Base-by-base conservation (phyloP, 345 rosid species). In the Boechera divaricarpa region DNA sequence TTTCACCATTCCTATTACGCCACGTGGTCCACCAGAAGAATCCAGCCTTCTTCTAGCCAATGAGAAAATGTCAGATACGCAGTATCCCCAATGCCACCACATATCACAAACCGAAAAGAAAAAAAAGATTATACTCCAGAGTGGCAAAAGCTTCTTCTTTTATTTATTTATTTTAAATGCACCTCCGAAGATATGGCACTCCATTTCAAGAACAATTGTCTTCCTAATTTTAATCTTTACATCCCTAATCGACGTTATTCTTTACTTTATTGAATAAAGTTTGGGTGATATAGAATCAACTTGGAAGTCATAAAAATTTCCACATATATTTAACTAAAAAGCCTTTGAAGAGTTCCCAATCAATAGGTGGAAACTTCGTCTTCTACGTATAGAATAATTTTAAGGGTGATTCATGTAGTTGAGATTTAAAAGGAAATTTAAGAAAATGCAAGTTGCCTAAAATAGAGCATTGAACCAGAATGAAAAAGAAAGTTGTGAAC, bases 121-220 rank as follows among this genome's bases (percentile, higher is more conserved):
- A n/a, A 28, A 13, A 11, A n/a, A 52, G 38, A 71, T 73, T 48
- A 67, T 7, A 64, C 70, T 53, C 69, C 78, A 78, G 73, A 67
- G 74, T 72, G 73, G 72, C 81, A 38, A 72, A 78, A 78, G 63
- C 73, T 72, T 72, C 54, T 58, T 49, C 28, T 38, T 68, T 45
- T 15, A 0, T 55, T 39, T 9, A 2, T 67, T 62, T 10, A 3
- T 7, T 24, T 21, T 11, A 10, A 66, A 16, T 59, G 67, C 61
- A 61, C 16, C 61, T 70, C 52, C 59, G 26, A 35, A 55, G 65
- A 70, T 63, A 77, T 64, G 67, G 60, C 76, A 70, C 21, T 71
- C 36, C 33, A 7, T 66, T 72, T 72, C 10, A 66, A 63, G 72
- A 63, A 70, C 63, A 77, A 57, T 26, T 58, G 31, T 65, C 56